A percentile compares a stretch with the other conserved stretches of the same genome.
Evolutionary conservation across 345 rosid species (phyloP).

Genomic region (Brassica nigra): DNA sequence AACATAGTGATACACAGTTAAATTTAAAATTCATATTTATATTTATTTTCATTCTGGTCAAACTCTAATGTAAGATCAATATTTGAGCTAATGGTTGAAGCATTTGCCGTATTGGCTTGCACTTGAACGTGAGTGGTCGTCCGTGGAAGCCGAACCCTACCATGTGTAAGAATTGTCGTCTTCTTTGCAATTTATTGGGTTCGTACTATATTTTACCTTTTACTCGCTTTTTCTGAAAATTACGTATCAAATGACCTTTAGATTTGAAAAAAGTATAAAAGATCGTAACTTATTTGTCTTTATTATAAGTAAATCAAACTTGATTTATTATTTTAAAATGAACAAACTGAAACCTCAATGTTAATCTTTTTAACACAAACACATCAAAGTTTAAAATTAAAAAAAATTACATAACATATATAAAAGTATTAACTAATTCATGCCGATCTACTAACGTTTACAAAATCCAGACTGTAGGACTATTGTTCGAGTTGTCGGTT

Average conservation of each 20-base stretch:
- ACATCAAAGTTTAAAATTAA: neutral
- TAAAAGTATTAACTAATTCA: neutral
- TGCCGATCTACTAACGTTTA: neutral
- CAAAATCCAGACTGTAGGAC: neutral
- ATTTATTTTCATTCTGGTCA: slow-evolving; percentile 4
- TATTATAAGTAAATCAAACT: neutral
- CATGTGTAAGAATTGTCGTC: slow-evolving; percentile 34
- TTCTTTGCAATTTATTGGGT: slow-evolving; percentile 30
- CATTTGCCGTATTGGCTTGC: slow-evolving; percentile 28
- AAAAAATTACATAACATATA: neutral
- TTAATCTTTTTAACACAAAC: neutral
- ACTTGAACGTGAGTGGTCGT: slow-evolving; percentile 37
- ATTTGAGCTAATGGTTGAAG: slow-evolving; percentile 10
- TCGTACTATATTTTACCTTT: slow-evolving; percentile 28
- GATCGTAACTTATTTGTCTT: neutral
- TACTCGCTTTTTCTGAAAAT: slow-evolving; percentile 2
- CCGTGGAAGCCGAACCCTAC: slow-evolving; percentile 41
- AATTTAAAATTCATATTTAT: neutral
- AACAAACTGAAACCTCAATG: neutral
- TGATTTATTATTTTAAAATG: neutral
- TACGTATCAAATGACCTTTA: neutral
- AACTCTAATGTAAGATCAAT: slow-evolving; percentile 1
- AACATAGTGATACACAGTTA: slow-evolving; percentile 14
- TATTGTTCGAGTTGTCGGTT: neutral
- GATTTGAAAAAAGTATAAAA: neutral